phyloP scores from a whole-genome alignment of 2,329 filamentous ascomycete species.

The Fusarium sp. region DNA sequence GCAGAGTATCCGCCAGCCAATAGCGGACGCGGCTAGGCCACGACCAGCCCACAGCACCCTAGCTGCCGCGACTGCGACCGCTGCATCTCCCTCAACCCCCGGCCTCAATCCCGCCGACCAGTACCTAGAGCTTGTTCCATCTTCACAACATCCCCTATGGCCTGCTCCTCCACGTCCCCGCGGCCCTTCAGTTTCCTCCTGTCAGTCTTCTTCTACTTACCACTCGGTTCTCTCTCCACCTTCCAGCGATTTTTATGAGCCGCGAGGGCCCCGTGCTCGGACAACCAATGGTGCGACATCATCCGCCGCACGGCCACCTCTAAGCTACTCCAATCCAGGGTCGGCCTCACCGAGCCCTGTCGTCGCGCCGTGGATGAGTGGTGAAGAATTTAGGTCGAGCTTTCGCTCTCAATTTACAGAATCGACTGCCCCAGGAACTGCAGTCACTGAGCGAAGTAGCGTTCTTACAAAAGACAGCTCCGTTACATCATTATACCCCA shows the following conservation, averaged over 20 bases:
- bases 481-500: conserved; percentile 68
- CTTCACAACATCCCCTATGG: conserved; percentile 55
- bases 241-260: conserved; percentile 58
- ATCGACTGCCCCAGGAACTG: conserved; percentile 69
- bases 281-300: conserved; percentile 45
- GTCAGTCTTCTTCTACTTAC: conserved; percentile 60
- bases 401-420: conserved; percentile 68
- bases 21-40: conserved; percentile 52
- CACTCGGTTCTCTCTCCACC: conserved; percentile 56
- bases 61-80: conserved; percentile 10
- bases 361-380: conserved; percentile 63
- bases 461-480: conserved; percentile 84
- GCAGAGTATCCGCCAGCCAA: conserved; percentile 63
- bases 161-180: conserved; percentile 57
- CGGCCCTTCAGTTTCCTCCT: conserved; percentile 63
- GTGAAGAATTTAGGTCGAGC: conserved; percentile 68
- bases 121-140: conserved; percentile 49
- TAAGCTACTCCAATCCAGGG: conserved; percentile 52
- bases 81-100: conserved; percentile 31
- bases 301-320: conserved; percentile 48
- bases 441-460: conserved; percentile 86
- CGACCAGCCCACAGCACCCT: conserved; percentile 43
- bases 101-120: conserved; percentile 50
- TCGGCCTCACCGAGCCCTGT: conserved; percentile 54
- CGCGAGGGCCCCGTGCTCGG: conserved; percentile 49